phyloP scores from a whole-genome alignment of 352 stramenopile genomes.

The Albugo candida region DNA sequence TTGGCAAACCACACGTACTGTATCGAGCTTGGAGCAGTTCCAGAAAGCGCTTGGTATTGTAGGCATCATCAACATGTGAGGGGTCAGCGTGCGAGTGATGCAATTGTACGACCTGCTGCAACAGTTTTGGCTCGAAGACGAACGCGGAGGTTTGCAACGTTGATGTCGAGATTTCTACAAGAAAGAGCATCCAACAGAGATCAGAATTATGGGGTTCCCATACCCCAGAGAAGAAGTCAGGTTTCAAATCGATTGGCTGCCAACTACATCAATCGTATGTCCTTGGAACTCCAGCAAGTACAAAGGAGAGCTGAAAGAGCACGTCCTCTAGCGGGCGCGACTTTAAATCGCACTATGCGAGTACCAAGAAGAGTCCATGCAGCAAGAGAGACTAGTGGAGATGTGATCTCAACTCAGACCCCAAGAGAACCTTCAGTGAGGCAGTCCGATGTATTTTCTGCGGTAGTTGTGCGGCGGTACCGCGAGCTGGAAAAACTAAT shows the following conservation, averaged over 20 bases:
- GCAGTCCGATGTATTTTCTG: conserved; percentile 9
- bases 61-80: conserved; percentile 13
- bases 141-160: conserved; percentile 36
- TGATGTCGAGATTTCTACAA: conserved; percentile 51
- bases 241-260: conserved; percentile 39
- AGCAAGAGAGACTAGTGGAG: conserved; percentile 7
- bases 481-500: conserved; percentile 45
- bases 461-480: conserved; percentile 29
- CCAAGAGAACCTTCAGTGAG: background rate
- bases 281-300: conserved; percentile 47
- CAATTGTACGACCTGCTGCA: conserved; percentile 26
- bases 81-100: conserved; percentile 22
- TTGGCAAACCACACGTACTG: conserved; percentile 59
- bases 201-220: background rate
- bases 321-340: conserved; percentile 8
- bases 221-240: conserved; percentile 14
- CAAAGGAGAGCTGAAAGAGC: conserved; percentile 35
- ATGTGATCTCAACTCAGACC: background rate
- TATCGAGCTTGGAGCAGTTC: conserved; percentile 31
- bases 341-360: background rate
- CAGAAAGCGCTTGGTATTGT: conserved; percentile 53
- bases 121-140: conserved; percentile 39
- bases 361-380: background rate
- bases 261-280: conserved; percentile 58
- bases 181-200: background rate